These are phyloP conservation scores for Carex parvula DNA, from an alignment of 176 grass and related monocot genomes.

Conservation along the genomic window DNA sequence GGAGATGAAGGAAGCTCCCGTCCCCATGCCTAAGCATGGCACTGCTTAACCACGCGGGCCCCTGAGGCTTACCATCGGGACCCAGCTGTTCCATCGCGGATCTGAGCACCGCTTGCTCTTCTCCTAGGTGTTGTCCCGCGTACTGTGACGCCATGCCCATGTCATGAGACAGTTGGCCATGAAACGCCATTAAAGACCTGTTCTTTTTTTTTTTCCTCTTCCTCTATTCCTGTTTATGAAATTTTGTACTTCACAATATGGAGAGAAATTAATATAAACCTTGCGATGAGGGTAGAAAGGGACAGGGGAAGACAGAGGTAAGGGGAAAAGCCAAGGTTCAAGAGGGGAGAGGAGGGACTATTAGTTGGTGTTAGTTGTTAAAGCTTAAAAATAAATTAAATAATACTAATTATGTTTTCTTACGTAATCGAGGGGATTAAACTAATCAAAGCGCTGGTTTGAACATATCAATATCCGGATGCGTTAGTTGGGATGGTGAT, in stretches of 20 bases:
- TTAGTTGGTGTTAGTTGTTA: constrained; percentile 30
- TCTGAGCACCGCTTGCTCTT: constrained; percentile 23
- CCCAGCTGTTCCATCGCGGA: constrained; percentile 14
- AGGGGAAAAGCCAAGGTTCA: not conserved
- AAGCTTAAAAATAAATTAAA: constrained; percentile 4
- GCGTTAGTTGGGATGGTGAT: constrained; percentile 31
- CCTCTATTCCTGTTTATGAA: constrained; percentile 16
- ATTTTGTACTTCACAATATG: not conserved
- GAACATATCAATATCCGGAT: constrained; percentile 30
- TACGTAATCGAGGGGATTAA: constrained; percentile 32
- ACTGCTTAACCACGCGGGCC: constrained; percentile 50
- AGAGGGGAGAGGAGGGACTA: not conserved
- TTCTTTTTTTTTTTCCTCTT: not conserved
- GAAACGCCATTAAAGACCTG: constrained; percentile 44
- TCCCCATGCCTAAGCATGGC: constrained; percentile 61
- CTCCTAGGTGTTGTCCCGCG: constrained; percentile 31
- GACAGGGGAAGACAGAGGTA: constrained; percentile 26
- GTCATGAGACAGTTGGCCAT: constrained; percentile 48
- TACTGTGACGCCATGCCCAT: constrained; percentile 47
- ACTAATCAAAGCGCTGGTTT: constrained; percentile 18
- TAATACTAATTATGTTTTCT: constrained; percentile 28
- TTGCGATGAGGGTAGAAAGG: constrained; percentile 26
- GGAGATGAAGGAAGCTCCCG: constrained; percentile 72
- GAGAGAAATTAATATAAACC: constrained; percentile 14
- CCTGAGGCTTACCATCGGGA: constrained; percentile 26